Percentiles rank a stretch among this genome's conserved stretches.
These are phyloP conservation scores for Favolaschia claudopus DNA, from an alignment of 768 basidiomycete species.

Conservation along the genomic window DNA sequence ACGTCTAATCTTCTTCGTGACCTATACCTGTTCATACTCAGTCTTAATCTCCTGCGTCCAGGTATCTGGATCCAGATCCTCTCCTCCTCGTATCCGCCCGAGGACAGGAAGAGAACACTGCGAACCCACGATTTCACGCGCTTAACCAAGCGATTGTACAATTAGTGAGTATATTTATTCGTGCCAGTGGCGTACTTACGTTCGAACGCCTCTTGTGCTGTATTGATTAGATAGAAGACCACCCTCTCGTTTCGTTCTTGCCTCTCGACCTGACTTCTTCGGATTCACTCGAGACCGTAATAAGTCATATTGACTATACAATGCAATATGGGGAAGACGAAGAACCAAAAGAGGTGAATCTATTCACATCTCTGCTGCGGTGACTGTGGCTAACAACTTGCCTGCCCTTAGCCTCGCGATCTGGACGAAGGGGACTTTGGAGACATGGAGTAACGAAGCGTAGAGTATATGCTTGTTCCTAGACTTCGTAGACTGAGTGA, in stretches of 20 bases:
- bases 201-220: conserved; percentile 3
- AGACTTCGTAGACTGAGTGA: no score
- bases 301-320: conserved; percentile 96
- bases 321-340: conserved; percentile 99
- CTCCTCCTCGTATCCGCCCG: conserved; percentile 75
- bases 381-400: conserved; percentile 20
- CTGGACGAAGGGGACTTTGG: conserved; percentile 93
- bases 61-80: conserved; percentile 96
- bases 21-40: no score
- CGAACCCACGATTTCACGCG: conserved; percentile 88
- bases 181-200: conserved; percentile 14
- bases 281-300: conserved; percentile 87
- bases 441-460: conserved; percentile 74
- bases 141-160: conserved; percentile 96
- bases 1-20: background rate
- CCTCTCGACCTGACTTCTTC: conserved; percentile 91
- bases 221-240: conserved; percentile 89
- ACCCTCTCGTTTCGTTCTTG: conserved; percentile 96
- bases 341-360: conserved; percentile 88
- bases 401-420: conserved; percentile 75
- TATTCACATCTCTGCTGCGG: background rate
- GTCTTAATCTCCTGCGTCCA: conserved; percentile 32
- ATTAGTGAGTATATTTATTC: conserved; percentile 62
- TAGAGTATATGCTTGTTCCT: no score
- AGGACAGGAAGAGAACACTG: conserved; percentile 59